These are phyloP conservation scores for Hanseniaspora jakobsenii DNA, from an alignment of 805 yeast species.

Conservation along the genomic window DNA sequence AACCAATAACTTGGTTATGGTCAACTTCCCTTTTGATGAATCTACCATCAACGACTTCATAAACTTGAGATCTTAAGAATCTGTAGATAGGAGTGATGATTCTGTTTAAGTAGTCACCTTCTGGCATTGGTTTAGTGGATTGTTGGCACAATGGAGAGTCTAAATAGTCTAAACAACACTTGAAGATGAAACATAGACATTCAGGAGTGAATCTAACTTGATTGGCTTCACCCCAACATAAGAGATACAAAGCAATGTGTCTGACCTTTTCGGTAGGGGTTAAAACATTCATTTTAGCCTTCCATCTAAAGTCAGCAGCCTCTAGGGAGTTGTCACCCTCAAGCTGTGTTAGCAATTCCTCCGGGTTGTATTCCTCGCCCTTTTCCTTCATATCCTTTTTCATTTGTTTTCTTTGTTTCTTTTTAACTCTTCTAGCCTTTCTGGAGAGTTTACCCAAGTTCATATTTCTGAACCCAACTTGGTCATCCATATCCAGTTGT, in stretches of 20 bases:
- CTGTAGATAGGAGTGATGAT: conserved; percentile 83
- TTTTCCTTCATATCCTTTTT: conserved; percentile 50
- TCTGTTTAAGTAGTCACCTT: conserved; percentile 81
- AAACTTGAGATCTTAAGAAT: conserved; percentile 68
- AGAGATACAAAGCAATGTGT: conserved; percentile 60
- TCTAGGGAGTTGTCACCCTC: conserved; percentile 79
- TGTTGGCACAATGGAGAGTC: conserved; percentile 84
- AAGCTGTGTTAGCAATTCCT: conserved; percentile 46
- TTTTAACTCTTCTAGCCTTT: conserved; percentile 70
- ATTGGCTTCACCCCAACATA: conserved; percentile 84
- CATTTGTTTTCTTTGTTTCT: conserved; percentile 67
- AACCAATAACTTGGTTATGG: conserved; percentile 72
- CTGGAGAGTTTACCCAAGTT: conserved; percentile 60
- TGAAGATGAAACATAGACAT: conserved; percentile 83
- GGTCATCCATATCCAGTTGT: conserved; percentile 75
- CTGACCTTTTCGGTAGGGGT: conserved; percentile 70
- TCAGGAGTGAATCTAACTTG: conserved; percentile 90
- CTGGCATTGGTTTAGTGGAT: conserved; percentile 70
- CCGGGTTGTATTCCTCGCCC: conserved; percentile 52
- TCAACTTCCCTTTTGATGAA: conserved; percentile 76
- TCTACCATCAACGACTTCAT: conserved; percentile 70
- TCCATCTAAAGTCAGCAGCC: conserved; percentile 76
- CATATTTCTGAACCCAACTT: conserved; percentile 74
- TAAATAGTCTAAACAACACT: conserved; percentile 86
- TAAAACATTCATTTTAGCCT: conserved; percentile 60